These are phyloP conservation scores for Phaeosphaeriaceae sp. DNA, from an alignment of 2,329 filamentous ascomycete genomes.

Conservation along the genomic window DNA sequence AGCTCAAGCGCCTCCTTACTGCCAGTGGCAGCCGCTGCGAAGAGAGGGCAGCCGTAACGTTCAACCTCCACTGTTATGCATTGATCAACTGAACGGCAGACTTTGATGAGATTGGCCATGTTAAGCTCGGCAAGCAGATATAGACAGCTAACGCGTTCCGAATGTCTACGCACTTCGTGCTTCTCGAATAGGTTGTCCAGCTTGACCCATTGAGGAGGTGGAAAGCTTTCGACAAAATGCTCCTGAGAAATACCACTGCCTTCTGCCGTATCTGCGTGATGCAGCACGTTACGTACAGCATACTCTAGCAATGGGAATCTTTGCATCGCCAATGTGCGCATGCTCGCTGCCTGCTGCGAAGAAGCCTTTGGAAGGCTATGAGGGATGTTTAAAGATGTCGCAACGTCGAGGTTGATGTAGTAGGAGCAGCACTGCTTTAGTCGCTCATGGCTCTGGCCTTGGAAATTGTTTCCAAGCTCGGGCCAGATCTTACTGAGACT, in stretches of 20 bases:
- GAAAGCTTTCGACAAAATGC: constrained; percentile 29
- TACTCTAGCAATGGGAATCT: constrained; percentile 57
- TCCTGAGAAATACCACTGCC: constrained; percentile 23
- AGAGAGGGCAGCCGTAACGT: constrained; percentile 44
- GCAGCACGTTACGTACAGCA: constrained; percentile 50
- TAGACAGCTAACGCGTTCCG: constrained; percentile 15
- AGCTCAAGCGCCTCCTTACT: constrained; percentile 31
- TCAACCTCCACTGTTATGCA: constrained; percentile 33
- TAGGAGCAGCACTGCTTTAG: constrained; percentile 47
- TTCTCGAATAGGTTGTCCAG: constrained; percentile 45
- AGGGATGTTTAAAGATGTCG: constrained; percentile 1
- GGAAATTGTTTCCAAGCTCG: constrained; percentile 37
- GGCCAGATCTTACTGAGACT: constrained; percentile 41
- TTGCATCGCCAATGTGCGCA: not conserved
- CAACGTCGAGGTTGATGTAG: constrained; percentile 45
- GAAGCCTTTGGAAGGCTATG: not conserved
- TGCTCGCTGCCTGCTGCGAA: no score
- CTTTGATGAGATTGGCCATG: constrained; percentile 37
- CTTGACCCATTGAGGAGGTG: constrained; percentile 34
- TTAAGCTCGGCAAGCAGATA: constrained; percentile 30
- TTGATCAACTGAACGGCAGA: constrained; percentile 16
- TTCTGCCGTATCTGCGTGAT: constrained; percentile 51
- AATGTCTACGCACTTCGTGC: constrained; percentile 23
- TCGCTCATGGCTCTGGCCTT: constrained; percentile 14
- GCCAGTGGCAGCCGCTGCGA: constrained; percentile 44